Base-by-base conservation (phyloP, 768 basidiomycete genomes). In the Pleurotus cornucopiae region DNA sequence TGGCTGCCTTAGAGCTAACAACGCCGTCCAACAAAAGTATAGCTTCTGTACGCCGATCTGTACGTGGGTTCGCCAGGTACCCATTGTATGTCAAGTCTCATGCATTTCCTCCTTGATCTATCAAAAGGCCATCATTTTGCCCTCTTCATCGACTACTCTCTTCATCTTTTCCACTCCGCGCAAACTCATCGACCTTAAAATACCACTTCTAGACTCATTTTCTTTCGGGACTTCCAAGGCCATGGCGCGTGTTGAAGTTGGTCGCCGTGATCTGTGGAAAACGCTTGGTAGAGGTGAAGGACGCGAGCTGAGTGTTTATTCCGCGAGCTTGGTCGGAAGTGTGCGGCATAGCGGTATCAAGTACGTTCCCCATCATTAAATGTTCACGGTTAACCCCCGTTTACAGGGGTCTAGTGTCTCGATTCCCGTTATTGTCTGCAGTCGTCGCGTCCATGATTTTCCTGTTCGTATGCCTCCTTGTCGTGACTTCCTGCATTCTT, bases 211-310 rank as follows among this genome's bases (percentile, higher is more conserved):
- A n/a, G 62, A 72, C 2, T 75, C 81, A 21, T 85, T 83, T 62
- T 65, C 76, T 20, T 66, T 81, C 4, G 75, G 75, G 2, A 75
- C 75, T 23, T 72, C 81, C 12, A 70, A 69, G 11, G 65, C 87
- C 12, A 62, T 71, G 47, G 91, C 86, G n/a, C 70, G 67, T 49
- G 73, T 93, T n/a, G 80, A 88, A 63, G 65, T 94, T 43, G 91
- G 91, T 3, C 82, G 91, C 43, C 75, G 69, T 11, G 91, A 94
- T 65, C 73, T 73, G 30, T 94, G 91, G 91, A 84, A 69, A 66
- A 78, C 72, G 25, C 47, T 93, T 18, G 89, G 89, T 5, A 72
- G 67, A 12, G 91, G 89, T 2, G 73, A 86, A 69, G 88, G 83
- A 13, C 83, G 86, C 53, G 91, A 94, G 67, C 63, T 94, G 3